Base-by-base conservation (phyloP, 2,329 filamentous ascomycete species). In the Sporothrix curviconia region DNA sequence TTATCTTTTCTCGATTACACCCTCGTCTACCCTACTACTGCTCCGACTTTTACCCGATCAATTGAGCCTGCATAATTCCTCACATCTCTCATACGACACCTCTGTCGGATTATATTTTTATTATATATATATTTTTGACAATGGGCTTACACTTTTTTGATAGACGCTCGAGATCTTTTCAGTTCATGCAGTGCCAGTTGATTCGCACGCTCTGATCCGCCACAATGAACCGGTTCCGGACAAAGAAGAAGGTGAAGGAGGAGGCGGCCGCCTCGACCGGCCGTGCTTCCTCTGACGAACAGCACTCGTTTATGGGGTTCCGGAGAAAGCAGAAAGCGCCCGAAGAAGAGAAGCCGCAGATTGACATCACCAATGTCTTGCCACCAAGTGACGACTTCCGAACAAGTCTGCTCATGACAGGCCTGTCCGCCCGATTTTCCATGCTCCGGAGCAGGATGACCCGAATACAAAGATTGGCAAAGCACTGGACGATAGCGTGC, bases 391-490 rank as follows among this genome's bases (percentile, higher is more conserved):
- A 97, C 71, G 87, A 97, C 67, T 97, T 99, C 71, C 84, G 94
- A 58, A 99, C 94, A 3, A 97, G 94, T 76, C 76, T 99, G 59
- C 78, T 99, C 61, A 95, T 99, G 92, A 92, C 90, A 0, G 92
- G 92, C 42, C 79, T 99, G 4, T 97, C 92, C 0, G 90, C 92
- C 12, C 85, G 94, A 7, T 99, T 99, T 71, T 97, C 92, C 64
- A 97, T 97, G 92, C 76, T 97, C 32, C 80, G 90, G 92, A 96
- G 71, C 92, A 96, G 70, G 92, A 96, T 69, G 91, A 96, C 66
- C 92, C 92, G 1, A 86, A 78, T 61, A 92, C 90, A 2, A 88
- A 91, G 69, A 80, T 96, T 32, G 92, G 92, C 58, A 96, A 97
- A 71, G 92, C 92, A 15, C 94, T 89, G 71, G 92, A 97, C 68